Evolutionary conservation across 805 yeast species (phyloP), one percentile per base, ranked within the genome.

Genomic region (Hyphopichia homilentoma): DNA sequence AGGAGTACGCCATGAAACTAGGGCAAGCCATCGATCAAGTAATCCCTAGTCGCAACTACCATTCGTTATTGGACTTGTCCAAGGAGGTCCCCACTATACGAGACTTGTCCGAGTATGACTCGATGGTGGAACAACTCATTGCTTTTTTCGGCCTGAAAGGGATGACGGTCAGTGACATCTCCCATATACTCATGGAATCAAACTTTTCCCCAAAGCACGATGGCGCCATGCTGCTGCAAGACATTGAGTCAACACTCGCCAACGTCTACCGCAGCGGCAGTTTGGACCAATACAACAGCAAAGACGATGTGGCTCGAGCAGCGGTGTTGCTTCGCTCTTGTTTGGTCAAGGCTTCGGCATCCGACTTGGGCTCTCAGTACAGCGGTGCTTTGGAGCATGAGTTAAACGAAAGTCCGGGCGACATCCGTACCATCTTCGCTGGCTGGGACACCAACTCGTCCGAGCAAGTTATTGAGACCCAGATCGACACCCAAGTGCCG

Each of bases 51-150:
- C n/a, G n/a, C n/a, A 13, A 18, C 26, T 24, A 20, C 17, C 35
- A 28, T 32, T 49, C 57, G 4, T 33, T 61, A 25, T 16, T 38
- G 1, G 52, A 55, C 3, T 21, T 51, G 11, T 45, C 63, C 1
- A 30, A 33, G 2, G 37, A 40, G 5, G 30, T 57, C 7, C 62
- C 65, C 3, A 18, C 27, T 1, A 42, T 61, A 5, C 32, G 39
- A 3, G 53, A 56, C 21, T 35, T 62, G 7, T 40, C 38, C 4
- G 71, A 66, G 39, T 52, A 60, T 30, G 72, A 62, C 30, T 52
- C 60, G 20, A 60, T 68, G 69, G 27, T 67, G 29, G 50, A 47
- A 4, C 73, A 68, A 27, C 37, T 65, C 15, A 20, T 7, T 20
- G 22, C 9, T 8, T 20, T 20, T 11, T 20, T 20, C 22, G 11